Evolutionary conservation across 1,284 basidiomycete species (phyloP).

Genomic region (Rhodotorula sp.): DNA sequence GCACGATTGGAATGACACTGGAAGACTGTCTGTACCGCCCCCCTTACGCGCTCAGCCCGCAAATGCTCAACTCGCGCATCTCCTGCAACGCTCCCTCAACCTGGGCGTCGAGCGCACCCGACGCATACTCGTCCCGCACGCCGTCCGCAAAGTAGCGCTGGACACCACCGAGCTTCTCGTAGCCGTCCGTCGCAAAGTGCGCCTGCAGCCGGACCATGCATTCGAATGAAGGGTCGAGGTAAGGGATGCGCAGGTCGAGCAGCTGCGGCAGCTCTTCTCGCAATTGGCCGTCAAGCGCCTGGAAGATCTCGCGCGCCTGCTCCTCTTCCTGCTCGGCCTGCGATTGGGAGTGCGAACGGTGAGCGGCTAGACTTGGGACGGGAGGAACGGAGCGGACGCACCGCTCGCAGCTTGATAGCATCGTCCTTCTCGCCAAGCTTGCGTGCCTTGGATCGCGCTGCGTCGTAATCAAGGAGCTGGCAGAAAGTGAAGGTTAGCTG

Average conservation of each 20-base stretch:
- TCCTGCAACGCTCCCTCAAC: conserved; percentile 91
- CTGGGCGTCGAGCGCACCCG: conserved; percentile 91
- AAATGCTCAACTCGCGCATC: conserved; percentile 91
- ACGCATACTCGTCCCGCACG: conserved; percentile 94
- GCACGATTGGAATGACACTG: not conserved
- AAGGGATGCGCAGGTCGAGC: conserved; percentile 91
- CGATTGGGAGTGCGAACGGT: no score
- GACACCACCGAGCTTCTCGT: conserved; percentile 94
- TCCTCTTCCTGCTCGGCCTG: conserved; percentile 93
- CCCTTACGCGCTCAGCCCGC: conserved; percentile 44
- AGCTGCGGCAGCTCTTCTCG: conserved; percentile 87
- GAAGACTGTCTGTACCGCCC: not conserved
- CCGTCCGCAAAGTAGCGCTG: conserved; percentile 91
- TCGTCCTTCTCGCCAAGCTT: conserved; percentile 95
- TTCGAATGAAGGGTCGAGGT: conserved; percentile 97
- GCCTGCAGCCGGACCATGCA: conserved; percentile 94
- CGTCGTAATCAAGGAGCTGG: conserved; percentile 91
- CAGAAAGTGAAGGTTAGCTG: not conserved
- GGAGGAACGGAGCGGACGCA: conserved; percentile 47
- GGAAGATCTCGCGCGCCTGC: conserved; percentile 88
- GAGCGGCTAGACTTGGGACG: not conserved
- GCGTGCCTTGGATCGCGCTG: conserved; percentile 80
- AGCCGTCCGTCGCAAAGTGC: conserved; percentile 57
- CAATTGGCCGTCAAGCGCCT: conserved; percentile 87
- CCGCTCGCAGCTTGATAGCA: conserved; percentile 81